Base-by-base conservation (phyloP, 345 rosid genomes). In the Ceriops decandra region DNA sequence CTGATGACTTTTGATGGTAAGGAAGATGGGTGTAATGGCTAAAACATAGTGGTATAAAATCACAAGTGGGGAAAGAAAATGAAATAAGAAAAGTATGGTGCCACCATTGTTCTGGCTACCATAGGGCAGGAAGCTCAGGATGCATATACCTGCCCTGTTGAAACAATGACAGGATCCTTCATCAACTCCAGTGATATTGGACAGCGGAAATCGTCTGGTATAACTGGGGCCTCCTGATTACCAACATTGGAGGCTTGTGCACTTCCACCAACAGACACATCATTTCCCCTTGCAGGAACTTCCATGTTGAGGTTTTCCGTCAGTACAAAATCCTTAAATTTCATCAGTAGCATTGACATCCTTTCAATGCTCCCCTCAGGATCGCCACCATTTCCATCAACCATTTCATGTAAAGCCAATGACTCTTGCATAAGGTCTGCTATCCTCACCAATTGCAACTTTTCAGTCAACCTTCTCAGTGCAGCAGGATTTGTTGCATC, bases 121-220 rank as follows among this genome's bases (percentile, higher is more conserved):
- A 19, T n/a, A 64, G 57, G 51, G 64, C 22, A 68, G 42, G 59
- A 68, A 78, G 60, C 30, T 52, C 64, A 73, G 22, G 58, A 13
- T 54, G 57, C 64, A 62, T 68, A 38, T 86, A 95, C 99, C 93
- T 95, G 96, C 64, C 99, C 97, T 53, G 95, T 90, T 46, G 97
- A 90, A 70, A 95, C 99, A 82, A 95, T 95, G 68, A 91, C 96
- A 60, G 97, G 99, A 84, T 95, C 99, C 74, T 83, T 88, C 93
- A 95, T 95, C 83, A 95, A 80, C 76, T 95, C 97, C 74, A 95
- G 79, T 17, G 97, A 91, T 73, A 95, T 95, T 20, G 99, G 97
- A 79, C 99, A 95, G 38, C 93, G 99, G 79, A 91, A 95, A 81
- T 91, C 99, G 69, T 90, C 95, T 7, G 99, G 97, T 70, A 95